These are phyloP conservation scores for Pseudonitzschia multiseries DNA, from an alignment of 108 stramenopile genomes.

Conservation along the genomic window DNA sequence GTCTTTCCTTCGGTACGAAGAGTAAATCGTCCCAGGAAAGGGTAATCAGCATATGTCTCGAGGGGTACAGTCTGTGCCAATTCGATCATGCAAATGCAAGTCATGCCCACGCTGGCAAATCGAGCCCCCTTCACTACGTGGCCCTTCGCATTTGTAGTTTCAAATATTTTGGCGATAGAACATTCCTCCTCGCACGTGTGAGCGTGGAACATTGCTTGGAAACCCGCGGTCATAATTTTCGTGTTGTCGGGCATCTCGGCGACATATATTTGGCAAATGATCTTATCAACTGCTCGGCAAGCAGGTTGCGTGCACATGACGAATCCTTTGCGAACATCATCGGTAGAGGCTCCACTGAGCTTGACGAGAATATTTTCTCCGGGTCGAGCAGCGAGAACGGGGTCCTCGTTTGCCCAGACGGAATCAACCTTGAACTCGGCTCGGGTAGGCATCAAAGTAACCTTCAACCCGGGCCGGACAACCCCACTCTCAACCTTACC, in stretches of 20 bases:
- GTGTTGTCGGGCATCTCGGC: slow-evolving; percentile 96
- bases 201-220: slow-evolving; percentile 95
- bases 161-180: slow-evolving; percentile 86
- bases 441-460: slow-evolving; percentile 94
- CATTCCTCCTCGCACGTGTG: slow-evolving; percentile 96
- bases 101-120: slow-evolving; percentile 85
- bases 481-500: slow-evolving; percentile 98
- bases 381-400: slow-evolving; percentile 87
- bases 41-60: slow-evolving; percentile 89
- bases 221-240: slow-evolving; percentile 95
- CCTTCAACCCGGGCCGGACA: slow-evolving; percentile 83
- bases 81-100: slow-evolving; percentile 77
- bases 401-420: slow-evolving; percentile 93
- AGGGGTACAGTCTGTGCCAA: slow-evolving; percentile 79
- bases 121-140: slow-evolving; percentile 74
- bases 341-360: slow-evolving; percentile 81
- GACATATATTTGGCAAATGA: slow-evolving; percentile 84
- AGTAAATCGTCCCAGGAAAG: slow-evolving; percentile 97
- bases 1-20: slow-evolving; percentile 98
- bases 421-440: slow-evolving; percentile 88
- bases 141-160: slow-evolving; percentile 83
- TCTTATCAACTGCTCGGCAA: slow-evolving; percentile 85
- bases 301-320: slow-evolving; percentile 87
- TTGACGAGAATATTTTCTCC: slow-evolving; percentile 98
- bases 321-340: slow-evolving; percentile 95